A percentile compares a stretch with the other conserved stretches of the same genome.
phyloP scores from a whole-genome alignment of 1,139 yeast genomes.

The Hansenula lynferdii region DNA sequence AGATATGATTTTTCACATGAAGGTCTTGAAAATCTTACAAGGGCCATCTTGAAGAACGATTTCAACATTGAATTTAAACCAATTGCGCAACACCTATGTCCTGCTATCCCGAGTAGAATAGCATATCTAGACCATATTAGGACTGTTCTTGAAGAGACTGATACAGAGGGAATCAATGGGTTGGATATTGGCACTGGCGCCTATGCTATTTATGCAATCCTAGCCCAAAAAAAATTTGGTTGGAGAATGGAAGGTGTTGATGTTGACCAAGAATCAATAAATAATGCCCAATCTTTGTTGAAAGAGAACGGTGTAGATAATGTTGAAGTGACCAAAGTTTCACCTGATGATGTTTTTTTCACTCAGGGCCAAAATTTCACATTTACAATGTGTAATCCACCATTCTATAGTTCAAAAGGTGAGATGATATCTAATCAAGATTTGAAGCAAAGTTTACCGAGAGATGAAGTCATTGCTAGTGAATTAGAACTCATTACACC shows the following conservation, averaged over 20 bases:
- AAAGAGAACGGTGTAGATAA: constrained; percentile 15
- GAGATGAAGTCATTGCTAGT: constrained; percentile 15
- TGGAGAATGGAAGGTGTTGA: constrained; percentile 33
- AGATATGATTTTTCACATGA: constrained; percentile 7
- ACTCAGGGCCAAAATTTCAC: constrained; percentile 4
- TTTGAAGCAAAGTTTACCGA: constrained; percentile 12
- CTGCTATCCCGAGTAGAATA: constrained; percentile 18
- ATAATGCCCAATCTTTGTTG: constrained; percentile 22
- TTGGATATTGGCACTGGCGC: constrained; percentile 36
- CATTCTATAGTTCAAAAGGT: constrained; percentile 31
- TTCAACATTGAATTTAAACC: constrained; percentile 7
- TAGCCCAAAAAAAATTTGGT: constrained; percentile 23
- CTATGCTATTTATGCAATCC: constrained; percentile 35
- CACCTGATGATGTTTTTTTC: constrained; percentile 5
- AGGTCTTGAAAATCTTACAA: constrained; percentile 17
- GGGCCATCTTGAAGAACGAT: constrained; percentile 10
- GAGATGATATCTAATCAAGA: constrained; percentile 22
- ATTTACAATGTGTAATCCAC: constrained; percentile 42
- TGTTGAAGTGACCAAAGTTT: constrained; percentile 6
- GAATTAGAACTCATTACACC: constrained; percentile 30
- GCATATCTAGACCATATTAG: constrained; percentile 11
- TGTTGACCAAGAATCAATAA: constrained; percentile 27
- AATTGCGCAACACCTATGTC: constrained; percentile 12
- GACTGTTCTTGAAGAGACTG: constrained; percentile 9
- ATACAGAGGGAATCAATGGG: constrained; percentile 6